These are phyloP conservation scores for Cryphonectria parasitica DNA, from an alignment of 2,329 filamentous ascomycete genomes.

Conservation along the genomic window DNA sequence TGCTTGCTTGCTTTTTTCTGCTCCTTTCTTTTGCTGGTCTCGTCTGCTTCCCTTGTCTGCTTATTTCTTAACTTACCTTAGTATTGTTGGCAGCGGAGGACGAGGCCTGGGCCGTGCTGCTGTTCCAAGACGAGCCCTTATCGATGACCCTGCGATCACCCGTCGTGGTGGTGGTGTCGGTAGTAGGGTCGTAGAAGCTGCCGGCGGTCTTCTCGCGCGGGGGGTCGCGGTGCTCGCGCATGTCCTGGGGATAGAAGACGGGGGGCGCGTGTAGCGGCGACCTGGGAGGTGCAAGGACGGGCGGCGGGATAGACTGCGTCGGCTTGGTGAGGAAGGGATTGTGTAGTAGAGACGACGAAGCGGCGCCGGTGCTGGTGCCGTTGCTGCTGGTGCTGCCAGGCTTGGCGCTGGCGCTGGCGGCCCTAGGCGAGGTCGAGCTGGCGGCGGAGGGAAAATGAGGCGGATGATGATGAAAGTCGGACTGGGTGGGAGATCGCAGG, in stretches of 20 bases:
- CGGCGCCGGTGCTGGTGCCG: constrained; percentile 35
- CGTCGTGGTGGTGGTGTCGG: constrained; percentile 50
- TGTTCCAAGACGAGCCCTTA: constrained; percentile 50
- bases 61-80: constrained; percentile 44
- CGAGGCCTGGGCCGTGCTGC: constrained; percentile 41
- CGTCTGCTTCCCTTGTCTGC: not conserved
- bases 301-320: constrained; percentile 24
- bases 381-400: constrained; percentile 33
- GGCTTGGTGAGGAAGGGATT: constrained; percentile 29
- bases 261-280: constrained; percentile 51
- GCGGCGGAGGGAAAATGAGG: constrained; percentile 36
- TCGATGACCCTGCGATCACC: constrained; percentile 53
- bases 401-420: constrained; percentile 33
- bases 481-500: constrained; percentile 54
- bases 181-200: constrained; percentile 59
- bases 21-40: not conserved
- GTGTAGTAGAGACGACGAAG: constrained; percentile 29
- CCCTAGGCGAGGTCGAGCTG: constrained; percentile 35
- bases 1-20: constrained; percentile 47
- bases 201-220: constrained; percentile 47
- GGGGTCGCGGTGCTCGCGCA: constrained; percentile 32
- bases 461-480: constrained; percentile 41
- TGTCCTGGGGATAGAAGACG: constrained; percentile 45
- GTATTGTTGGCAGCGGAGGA: constrained; percentile 34
- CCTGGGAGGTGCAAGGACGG: constrained; percentile 36